Conservation (phyloP, 75 land plant species). For the Pseudotsuga menziesii region DNA sequence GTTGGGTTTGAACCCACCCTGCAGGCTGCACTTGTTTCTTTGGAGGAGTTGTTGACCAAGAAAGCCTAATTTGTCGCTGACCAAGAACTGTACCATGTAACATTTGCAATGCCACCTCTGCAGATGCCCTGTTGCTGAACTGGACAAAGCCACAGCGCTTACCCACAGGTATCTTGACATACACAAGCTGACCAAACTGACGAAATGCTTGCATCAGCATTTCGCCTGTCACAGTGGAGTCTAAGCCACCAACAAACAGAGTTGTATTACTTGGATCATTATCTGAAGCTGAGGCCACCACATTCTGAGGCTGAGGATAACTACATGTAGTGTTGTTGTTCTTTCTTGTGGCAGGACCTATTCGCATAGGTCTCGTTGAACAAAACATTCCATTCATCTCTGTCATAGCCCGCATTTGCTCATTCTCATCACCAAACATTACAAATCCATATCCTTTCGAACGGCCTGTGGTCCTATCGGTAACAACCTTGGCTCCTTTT, state of each 20-base stretch:
- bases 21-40: conserved; percentile 58
- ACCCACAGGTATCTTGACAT: conserved; percentile 91
- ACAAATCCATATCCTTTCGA: conserved; percentile 98
- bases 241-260: conserved; percentile 96
- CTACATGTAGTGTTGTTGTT: conserved; percentile 20
- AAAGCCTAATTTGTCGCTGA: conserved; percentile 63
- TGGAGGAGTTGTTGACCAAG: conserved; percentile 87
- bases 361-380: conserved; percentile 82
- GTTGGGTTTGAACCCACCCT: conserved; percentile 29
- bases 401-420: conserved; percentile 78
- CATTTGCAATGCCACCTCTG: conserved; percentile 66
- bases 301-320: conserved; percentile 23
- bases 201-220: conserved; percentile 60
- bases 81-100: conserved; percentile 76
- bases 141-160: conserved; percentile 99
- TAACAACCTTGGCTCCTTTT: conserved; percentile 95
- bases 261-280: conserved; percentile 90
- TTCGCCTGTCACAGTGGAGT: conserved; percentile 73
- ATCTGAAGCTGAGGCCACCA: conserved; percentile 24
- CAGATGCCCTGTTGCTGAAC: conserved; percentile 77
- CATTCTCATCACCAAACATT: conserved; percentile 80
- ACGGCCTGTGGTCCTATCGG: conserved; percentile 78
- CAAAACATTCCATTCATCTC: conserved; percentile 93
- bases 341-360: conserved; percentile 82
- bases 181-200: conserved; percentile 79